A percentile compares a stretch with the other conserved stretches of the same genome.
Evolutionary conservation across 352 stramenopile species (phyloP).

Genomic region (Pythium chondricola): DNA sequence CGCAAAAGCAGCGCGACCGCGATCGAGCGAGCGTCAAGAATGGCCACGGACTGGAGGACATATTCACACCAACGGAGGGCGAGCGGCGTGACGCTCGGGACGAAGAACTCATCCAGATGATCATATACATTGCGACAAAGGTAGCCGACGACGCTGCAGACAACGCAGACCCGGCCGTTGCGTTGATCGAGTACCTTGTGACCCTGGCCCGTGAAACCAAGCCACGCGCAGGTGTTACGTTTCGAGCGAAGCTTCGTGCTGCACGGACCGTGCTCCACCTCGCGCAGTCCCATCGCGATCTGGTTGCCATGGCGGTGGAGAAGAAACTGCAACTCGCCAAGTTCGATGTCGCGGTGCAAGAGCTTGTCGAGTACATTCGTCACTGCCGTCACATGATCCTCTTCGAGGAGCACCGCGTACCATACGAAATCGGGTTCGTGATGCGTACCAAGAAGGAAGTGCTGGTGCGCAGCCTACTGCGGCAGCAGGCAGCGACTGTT

Average conservation of each 20-base stretch:
- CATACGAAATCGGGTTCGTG: constrained; percentile 27
- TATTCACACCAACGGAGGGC: constrained; percentile 18
- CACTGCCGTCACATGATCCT: constrained; percentile 27
- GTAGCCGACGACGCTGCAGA: constrained; percentile 3
- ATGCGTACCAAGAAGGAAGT: constrained; percentile 29
- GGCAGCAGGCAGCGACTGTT: constrained; percentile 12
- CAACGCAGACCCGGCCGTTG: neutral
- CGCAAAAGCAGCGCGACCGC: neutral
- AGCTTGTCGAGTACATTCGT: constrained; percentile 24
- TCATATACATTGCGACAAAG: constrained; percentile 13
- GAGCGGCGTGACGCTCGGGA: constrained; percentile 16
- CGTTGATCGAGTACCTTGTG: constrained; percentile 18
- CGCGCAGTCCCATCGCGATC: constrained; percentile 13
- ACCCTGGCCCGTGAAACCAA: constrained; percentile 20
- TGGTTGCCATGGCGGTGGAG: constrained; percentile 15
- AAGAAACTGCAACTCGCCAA: constrained; percentile 12
- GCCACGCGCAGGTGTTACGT: constrained; percentile 28
- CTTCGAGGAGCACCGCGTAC: constrained; percentile 32
- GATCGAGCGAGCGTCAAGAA: neutral
- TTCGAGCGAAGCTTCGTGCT: constrained; percentile 28
- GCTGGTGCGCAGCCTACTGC: constrained; percentile 25
- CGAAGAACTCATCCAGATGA: constrained; percentile 19
- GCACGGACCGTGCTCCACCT: constrained; percentile 20
- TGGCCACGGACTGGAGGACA: neutral
- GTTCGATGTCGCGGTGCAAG: constrained; percentile 18